Evolutionary conservation across 1,284 basidiomycete genomes (phyloP).

Genomic region (Termitomyces sp.): DNA sequence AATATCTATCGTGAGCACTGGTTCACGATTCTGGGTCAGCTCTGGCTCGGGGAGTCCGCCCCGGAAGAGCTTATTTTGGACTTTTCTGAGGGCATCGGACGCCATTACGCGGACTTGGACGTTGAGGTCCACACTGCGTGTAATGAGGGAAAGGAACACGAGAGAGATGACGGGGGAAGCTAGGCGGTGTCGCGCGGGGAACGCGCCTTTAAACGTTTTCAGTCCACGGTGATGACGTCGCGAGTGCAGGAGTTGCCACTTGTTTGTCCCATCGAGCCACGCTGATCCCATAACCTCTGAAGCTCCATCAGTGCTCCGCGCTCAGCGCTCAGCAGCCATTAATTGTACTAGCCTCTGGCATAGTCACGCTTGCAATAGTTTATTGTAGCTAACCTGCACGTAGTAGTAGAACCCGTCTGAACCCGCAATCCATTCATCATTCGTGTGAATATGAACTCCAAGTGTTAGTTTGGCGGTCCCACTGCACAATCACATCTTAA

Average conservation of each 20-base stretch:
- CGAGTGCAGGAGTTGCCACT: neutral
- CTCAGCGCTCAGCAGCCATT: too few relatives aligned
- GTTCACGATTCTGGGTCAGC: constrained; percentile 24
- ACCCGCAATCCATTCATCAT: too few relatives aligned
- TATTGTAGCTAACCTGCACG: too few relatives aligned
- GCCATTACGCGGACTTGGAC: constrained; percentile 23
- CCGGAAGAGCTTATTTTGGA: constrained; percentile 77
- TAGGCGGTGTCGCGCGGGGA: neutral
- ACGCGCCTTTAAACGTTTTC: constrained; percentile 3
- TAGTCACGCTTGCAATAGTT: too few relatives aligned
- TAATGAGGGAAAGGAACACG: neutral
- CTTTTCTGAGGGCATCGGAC: constrained; percentile 48
- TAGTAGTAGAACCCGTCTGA: too few relatives aligned
- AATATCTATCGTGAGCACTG: constrained; percentile 73
- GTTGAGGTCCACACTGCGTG: neutral
- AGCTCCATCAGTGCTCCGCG: too few relatives aligned
- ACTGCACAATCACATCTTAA: too few relatives aligned
- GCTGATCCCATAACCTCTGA: neutral
- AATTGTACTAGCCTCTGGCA: too few relatives aligned
- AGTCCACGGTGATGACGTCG: constrained; percentile 4
- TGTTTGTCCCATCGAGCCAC: neutral
- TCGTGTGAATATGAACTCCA: neutral
- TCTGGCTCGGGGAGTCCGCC: constrained; percentile 25
- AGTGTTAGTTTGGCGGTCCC: too few relatives aligned
- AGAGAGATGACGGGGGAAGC: constrained; percentile 1